Evolutionary conservation across 305 asterid genomes (phyloP), one percentile per base, ranked within the genome.

Genomic region (Ajuga reptans): DNA sequence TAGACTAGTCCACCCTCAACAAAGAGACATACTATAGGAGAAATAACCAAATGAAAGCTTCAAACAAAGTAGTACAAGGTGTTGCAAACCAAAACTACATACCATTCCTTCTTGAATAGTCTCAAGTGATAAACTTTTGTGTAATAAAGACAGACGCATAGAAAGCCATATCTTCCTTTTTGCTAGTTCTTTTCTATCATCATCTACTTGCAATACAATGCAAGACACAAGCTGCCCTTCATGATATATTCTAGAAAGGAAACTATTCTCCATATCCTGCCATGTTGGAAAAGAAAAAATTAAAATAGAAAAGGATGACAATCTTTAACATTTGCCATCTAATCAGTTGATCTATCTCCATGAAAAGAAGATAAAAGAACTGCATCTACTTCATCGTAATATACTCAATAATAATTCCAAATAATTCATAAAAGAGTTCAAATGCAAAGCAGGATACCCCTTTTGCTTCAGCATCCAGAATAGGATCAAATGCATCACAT

Each of bases 91-190:
- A 36, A 57, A 67, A 74, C 27, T 37, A 57, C 88, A 64, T 83
- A 93, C 99, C 97, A 90, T 93, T 84, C 96, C 97, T 78, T 93
- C 99, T 75, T 93, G 99, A 80, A 90, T 78, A 77, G 83, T 71
- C 73, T 93, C 99, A 73, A 87, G 65, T 27, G 89, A 84, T 51
- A 89, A 79, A 76, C 87, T 86, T 77, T 84, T 89, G 76, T 89
- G 89, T 78, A 90, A 82, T 71, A 82, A 69, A 58, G 96, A 81
- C 39, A 93, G 94, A 12, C 89, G 90, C 51, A 93, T 66, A 78
- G 99, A 93, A 11, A 93, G 97, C 97, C 98, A 90, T 68, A 93
- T 89, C 83, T 90, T 90, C 71, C 89, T 79, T 70, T 86, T 90
- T 37, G 89, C 78, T 17, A 72, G 69, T 69, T 90, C 98, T 66